Base-by-base conservation (phyloP, 2,329 filamentous ascomycete genomes). In the Claviceps fusiformis region DNA sequence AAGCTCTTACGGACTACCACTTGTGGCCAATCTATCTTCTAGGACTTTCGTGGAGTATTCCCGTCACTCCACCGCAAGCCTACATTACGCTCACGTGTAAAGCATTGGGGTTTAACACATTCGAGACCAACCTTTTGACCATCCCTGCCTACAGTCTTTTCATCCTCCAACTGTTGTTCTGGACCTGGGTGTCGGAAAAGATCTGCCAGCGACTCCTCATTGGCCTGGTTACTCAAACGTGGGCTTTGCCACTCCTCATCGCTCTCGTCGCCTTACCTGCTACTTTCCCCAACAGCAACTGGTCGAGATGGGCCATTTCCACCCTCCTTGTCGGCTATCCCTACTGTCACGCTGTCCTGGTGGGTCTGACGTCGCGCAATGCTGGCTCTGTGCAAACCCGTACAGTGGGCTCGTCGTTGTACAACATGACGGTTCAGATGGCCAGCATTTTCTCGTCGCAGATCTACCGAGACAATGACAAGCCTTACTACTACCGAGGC, bases 361-460 rank as follows among this genome's bases (percentile, higher is more conserved):
- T 82, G 0, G 79, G 76, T 0, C 76, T 79, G 67, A 78, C 75
- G 0, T 79, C 76, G 2, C 73, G 78, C 49, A 84, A 83, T 59
- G 74, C 79, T 0, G 79, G 80, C 48, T 75, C 75, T 2, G 81
- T 83, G 1, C 71, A 79, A 9, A 81, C 78, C 11, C 68, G 81
- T 13, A 79, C 80, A 0, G 76, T 84, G 1, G 76, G 77, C 0
- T 75, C 76, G 1, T 79, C 78, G 0, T 64, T 81, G 17, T 83
- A 82, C 64, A 83, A 82, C 59, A 71, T 71, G 65, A 66, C 60
- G 41, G 64, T 68, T 5, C 65, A 70, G 69, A 64, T 54, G 2
- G 62, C 64, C 7, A 62, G 59, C 35, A 68, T 72, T 15, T 67
- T 68, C 19, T 56, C 51, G 6, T 53, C 47, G 6, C 49, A 64